Conservation (phyloP, 805 yeast species). For the Suhomyces pyralidae region DNA sequence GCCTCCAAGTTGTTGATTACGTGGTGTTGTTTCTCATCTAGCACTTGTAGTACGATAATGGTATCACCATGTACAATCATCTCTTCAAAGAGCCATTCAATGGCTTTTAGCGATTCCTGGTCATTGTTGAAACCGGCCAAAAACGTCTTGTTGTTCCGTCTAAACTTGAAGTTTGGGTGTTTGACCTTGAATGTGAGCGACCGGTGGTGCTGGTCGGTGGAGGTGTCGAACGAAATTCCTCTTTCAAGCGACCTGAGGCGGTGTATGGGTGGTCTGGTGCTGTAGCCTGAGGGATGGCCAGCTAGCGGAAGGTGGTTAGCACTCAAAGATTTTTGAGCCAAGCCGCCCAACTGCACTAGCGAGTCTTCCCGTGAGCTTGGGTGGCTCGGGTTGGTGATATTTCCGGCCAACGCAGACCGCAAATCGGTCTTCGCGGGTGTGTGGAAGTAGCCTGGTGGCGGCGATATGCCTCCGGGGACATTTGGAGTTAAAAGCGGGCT, state of each 20-base stretch:
- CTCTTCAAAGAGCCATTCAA: slow-evolving; percentile 45
- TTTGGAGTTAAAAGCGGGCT: slow-evolving; percentile 19
- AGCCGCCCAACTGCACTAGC: slow-evolving; percentile 9
- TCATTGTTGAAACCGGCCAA: slow-evolving; percentile 40
- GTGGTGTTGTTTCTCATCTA: slow-evolving; percentile 32
- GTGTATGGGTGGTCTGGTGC: neutral
- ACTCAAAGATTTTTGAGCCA: slow-evolving; percentile 7
- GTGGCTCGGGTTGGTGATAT: neutral
- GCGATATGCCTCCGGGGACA: slow-evolving; percentile 2
- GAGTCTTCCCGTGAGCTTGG: neutral
- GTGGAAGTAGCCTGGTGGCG: neutral
- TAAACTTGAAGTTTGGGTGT: slow-evolving; percentile 42
- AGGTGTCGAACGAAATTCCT: slow-evolving; percentile 43
- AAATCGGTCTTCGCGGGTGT: neutral
- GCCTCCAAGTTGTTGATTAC: slow-evolving; percentile 30
- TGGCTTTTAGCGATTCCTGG: slow-evolving; percentile 36
- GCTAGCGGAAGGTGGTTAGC: slow-evolving; percentile 1
- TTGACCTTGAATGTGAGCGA: slow-evolving; percentile 40
- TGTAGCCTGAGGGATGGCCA: neutral
- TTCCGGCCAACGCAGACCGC: neutral
- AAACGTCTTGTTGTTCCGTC: slow-evolving; percentile 43
- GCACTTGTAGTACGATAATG: slow-evolving; percentile 38
- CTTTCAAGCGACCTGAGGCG: slow-evolving; percentile 27
- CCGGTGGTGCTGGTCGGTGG: slow-evolving; percentile 27
- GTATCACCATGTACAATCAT: slow-evolving; percentile 44